Base-by-base conservation (phyloP, 805 yeast genomes). In the Candida ulmi region DNA sequence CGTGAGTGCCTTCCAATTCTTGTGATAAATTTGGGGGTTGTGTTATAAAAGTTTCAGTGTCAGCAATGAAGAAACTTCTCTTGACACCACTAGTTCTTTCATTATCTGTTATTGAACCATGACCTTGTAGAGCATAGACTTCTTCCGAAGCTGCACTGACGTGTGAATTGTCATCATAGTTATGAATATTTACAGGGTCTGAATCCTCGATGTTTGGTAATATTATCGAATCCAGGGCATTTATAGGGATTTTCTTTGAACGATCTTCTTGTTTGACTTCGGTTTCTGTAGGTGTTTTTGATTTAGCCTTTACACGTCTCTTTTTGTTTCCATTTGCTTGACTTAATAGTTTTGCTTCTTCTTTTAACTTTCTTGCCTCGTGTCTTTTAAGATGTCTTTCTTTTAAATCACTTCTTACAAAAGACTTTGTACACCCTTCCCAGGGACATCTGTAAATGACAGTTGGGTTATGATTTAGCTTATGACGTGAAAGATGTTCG, bases 401-500 rank as follows among this genome's bases (percentile, higher is more conserved):
- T 21, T 69, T 63, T 33, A 80, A 58, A 52, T 80, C 88, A 40
- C 67, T 70, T 30, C 88, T 59, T 1, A 80, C 87, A 63, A 80
- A 80, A 0, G 80, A 74, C 55, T 76, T 78, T 1, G 68, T 63
- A 53, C 88, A 80, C 3, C 62, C 60, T 11, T 69, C 62, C 57
- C 66, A 66, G 0, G 56, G 49, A 54, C 88, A 80, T 19, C 63
- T 64, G 51, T 69, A 79, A 11, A 80, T 76, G 38, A 72, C 72
- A 17, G 70, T 65, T 2, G 77, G 76, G 41, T 69, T 66, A 46
- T 80, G 87, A 52, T 80, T 80, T 37, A 80, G 63, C 50, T 76
- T 71, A 52, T 80, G 87, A 37, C 87, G 61, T 2, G 83, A 69
- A 13, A 80, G 55, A 59, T 80, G 87, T 50, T 80, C 87, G 2